Conservation (phyloP, 345 rosid species). For the Lumnitzera racemosa region DNA sequence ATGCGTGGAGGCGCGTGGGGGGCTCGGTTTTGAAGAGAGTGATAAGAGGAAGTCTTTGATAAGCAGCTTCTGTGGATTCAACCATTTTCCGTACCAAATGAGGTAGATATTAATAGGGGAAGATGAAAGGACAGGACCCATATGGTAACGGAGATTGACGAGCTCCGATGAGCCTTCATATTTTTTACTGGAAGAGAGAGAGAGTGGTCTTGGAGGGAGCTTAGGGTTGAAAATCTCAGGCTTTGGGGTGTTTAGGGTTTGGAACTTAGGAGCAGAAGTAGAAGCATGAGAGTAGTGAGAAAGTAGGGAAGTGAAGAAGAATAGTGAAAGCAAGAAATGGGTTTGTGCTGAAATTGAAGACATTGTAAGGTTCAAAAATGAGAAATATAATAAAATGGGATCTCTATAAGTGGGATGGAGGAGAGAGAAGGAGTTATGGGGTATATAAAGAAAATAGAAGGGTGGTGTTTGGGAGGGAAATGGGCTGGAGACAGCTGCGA, state of each 20-base stretch:
- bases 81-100: conserved; percentile 93
- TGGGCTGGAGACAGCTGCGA: conserved; percentile 74
- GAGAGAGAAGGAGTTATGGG: not conserved
- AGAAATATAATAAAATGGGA: too few species aligned
- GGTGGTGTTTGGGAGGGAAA: conserved; percentile 29
- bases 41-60: conserved; percentile 76
- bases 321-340: too few species aligned
- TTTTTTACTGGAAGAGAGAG: conserved; percentile 38
- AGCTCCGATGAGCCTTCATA: conserved; percentile 86
- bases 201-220: conserved; percentile 54
- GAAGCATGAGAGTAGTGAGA: not conserved
- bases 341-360: too few species aligned
- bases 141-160: conserved; percentile 84
- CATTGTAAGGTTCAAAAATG: too few species aligned
- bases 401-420: not conserved
- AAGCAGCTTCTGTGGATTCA: conserved; percentile 45
- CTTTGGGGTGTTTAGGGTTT: conserved; percentile 26
- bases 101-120: conserved; percentile 77
- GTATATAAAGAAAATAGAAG: conserved; percentile 16
- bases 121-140: conserved; percentile 96
- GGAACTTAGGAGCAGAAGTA: conserved; percentile 10
- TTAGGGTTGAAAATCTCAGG: conserved; percentile 51
- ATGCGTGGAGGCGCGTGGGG: conserved; percentile 8
- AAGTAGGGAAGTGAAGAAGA: not conserved
- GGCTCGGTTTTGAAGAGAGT: conserved; percentile 42